These are phyloP conservation scores for Epichloe bromicola DNA, from an alignment of 2,329 filamentous ascomycete genomes.

Conservation along the genomic window DNA sequence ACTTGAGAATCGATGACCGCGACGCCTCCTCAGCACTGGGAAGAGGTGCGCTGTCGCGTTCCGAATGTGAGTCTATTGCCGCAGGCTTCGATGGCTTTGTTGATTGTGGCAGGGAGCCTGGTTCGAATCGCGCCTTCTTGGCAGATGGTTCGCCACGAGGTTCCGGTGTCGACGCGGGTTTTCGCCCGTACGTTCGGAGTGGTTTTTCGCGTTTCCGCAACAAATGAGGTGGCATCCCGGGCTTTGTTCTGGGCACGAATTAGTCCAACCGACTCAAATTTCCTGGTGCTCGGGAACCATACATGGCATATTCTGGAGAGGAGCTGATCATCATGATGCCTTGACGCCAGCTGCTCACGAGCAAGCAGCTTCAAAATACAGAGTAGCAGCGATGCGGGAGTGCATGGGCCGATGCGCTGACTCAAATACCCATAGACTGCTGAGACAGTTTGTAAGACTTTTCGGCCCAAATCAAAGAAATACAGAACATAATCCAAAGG, in stretches of 20 bases:
- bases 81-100: background rate
- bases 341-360: background rate
- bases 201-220: constrained; percentile 20
- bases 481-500: no score
- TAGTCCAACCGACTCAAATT: background rate
- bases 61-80: background rate
- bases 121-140: constrained; percentile 14
- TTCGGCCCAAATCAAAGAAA: no score
- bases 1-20: constrained; percentile 25
- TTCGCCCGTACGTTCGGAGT: constrained; percentile 28
- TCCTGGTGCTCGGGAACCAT: background rate
- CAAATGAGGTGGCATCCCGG: constrained; percentile 10
- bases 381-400: background rate
- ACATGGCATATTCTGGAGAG: constrained; percentile 20
- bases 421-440: no score
- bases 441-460: no score
- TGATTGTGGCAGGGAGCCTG: background rate
- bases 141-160: constrained; percentile 12
- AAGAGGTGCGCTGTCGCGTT: background rate
- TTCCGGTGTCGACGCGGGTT: constrained; percentile 13
- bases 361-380: background rate
- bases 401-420: no score
- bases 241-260: constrained; percentile 17
- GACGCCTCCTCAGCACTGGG: background rate
- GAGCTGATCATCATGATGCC: constrained; percentile 7